Evolutionary conservation across 768 basidiomycete genomes (phyloP).

Genomic region (Pleurotus platypus): DNA sequence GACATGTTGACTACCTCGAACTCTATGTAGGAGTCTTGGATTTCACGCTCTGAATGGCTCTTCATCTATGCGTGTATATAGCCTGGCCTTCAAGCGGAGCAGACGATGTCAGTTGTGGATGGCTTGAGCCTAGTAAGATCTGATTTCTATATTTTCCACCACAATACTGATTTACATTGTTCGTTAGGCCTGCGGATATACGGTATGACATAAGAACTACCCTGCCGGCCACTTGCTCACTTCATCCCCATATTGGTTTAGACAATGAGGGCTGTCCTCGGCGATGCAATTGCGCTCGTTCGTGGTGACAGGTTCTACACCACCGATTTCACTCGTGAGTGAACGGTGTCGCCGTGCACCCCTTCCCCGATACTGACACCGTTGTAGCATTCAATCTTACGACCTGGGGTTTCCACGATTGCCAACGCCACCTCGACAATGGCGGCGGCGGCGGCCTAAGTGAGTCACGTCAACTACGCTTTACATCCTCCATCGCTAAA

Average conservation of each 20-base stretch:
- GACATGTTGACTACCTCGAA: constrained; percentile 33
- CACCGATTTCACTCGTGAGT: constrained; percentile 45
- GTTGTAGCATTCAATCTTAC: constrained; percentile 37
- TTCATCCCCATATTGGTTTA: background rate
- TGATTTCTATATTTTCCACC: no score
- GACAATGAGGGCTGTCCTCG: constrained; percentile 38
- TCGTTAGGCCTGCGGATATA: constrained; percentile 56
- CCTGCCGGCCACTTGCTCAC: background rate
- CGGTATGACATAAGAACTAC: constrained; percentile 22
- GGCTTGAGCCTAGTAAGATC: constrained; percentile 28
- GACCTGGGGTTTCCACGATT: constrained; percentile 50
- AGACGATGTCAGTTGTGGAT: constrained; percentile 44
- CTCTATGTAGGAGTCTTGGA: constrained; percentile 20
- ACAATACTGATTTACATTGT: no score
- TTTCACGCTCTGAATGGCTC: no score
- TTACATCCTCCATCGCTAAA: background rate
- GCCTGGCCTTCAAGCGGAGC: constrained; percentile 41
- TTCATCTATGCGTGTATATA: background rate
- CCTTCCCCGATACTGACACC: background rate
- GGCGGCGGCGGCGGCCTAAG: constrained; percentile 32
- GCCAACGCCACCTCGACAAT: constrained; percentile 36
- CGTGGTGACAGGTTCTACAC: constrained; percentile 55
- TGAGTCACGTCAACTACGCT: background rate
- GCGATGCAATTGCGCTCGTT: constrained; percentile 50
- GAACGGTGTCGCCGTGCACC: background rate